Evolutionary conservation across 768 basidiomycete species (phyloP).

Genomic region (Russula vinacea): DNA sequence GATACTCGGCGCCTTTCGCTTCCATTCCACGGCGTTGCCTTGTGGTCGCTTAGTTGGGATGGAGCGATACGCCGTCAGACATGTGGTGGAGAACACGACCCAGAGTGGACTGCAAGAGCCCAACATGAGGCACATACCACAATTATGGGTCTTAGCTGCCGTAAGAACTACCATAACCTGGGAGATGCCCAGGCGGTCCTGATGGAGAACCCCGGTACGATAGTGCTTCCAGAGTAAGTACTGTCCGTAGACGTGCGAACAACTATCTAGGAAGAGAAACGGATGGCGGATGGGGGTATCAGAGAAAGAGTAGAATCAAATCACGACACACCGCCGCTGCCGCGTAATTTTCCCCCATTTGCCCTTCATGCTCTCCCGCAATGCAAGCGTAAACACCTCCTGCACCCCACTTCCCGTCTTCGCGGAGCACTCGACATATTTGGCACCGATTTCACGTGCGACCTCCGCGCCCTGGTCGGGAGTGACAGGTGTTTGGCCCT

Average conservation of each 20-base stretch:
- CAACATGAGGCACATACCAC: conserved; percentile 11
- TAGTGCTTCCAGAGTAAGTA: conserved; percentile 13
- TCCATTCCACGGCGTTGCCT: conserved; percentile 22
- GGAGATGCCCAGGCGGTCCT: neutral
- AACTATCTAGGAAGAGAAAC: conserved; percentile 11
- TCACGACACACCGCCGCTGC: conserved; percentile 69
- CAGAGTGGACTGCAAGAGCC: neutral
- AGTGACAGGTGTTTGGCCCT: conserved; percentile 79
- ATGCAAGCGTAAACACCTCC: conserved; percentile 86
- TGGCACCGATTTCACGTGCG: conserved; percentile 89
- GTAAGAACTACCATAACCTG: conserved; percentile 19
- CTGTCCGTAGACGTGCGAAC: conserved; percentile 22
- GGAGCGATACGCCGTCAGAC: conserved; percentile 12
- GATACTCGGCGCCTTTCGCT: conserved; percentile 6
- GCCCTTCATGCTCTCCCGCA: conserved; percentile 84
- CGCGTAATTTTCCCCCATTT: conserved; percentile 71
- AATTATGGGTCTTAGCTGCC: conserved; percentile 7
- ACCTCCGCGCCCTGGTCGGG: conserved; percentile 79
- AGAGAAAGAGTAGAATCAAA: conserved; percentile 34
- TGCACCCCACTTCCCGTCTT: conserved; percentile 89
- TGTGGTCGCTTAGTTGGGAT: conserved; percentile 19
- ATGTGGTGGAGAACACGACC: conserved; percentile 12
- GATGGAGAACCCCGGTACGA: neutral
- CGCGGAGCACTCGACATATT: conserved; percentile 91
- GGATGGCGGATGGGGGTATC: conserved; percentile 2